These are phyloP conservation scores for Geosmithia putterillii DNA, from an alignment of 2,329 filamentous ascomycete species.

Conservation along the genomic window DNA sequence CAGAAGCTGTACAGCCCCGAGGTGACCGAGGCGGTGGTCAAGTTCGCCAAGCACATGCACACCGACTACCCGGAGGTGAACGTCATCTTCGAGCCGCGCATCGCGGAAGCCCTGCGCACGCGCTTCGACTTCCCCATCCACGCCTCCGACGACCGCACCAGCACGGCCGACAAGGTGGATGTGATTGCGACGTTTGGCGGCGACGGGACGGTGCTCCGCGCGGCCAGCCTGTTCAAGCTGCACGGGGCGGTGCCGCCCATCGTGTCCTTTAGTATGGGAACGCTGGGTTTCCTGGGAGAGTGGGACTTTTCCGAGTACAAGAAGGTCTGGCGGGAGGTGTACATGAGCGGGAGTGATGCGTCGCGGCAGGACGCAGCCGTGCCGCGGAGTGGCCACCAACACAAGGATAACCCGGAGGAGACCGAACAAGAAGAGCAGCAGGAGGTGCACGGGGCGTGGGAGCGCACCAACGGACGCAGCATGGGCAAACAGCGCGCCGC, in stretches of 20 bases:
- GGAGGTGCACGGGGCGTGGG: slow-evolving; percentile 42
- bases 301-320: slow-evolving; percentile 95
- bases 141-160: slow-evolving; percentile 32
- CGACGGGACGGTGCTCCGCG: slow-evolving; percentile 38
- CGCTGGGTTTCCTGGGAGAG: slow-evolving; percentile 85
- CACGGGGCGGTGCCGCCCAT: slow-evolving; percentile 76
- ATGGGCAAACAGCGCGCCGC: slow-evolving; percentile 65
- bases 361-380: slow-evolving; percentile 29
- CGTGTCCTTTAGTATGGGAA: slow-evolving; percentile 93
- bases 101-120: slow-evolving; percentile 60
- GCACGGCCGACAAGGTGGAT: slow-evolving; percentile 71
- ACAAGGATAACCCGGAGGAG: slow-evolving; percentile 12
- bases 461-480: slow-evolving; percentile 63
- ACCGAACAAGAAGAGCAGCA: slow-evolving; percentile 6
- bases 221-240: slow-evolving; percentile 53
- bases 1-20: slow-evolving; percentile 44
- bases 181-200: slow-evolving; percentile 83
- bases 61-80: slow-evolving; percentile 70
- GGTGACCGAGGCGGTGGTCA: slow-evolving; percentile 37
- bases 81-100: slow-evolving; percentile 68
- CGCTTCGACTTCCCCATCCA: slow-evolving; percentile 65
- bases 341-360: slow-evolving; percentile 58
- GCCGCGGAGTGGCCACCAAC: too few relatives aligned
- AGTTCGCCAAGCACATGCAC: slow-evolving; percentile 59
- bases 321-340: slow-evolving; percentile 81